A percentile compares a stretch with the other conserved stretches of the same genome.
These are phyloP conservation scores for Hypoxylon perforatum DNA, from an alignment of 495 filamentous ascomycete species.

Conservation along the genomic window DNA sequence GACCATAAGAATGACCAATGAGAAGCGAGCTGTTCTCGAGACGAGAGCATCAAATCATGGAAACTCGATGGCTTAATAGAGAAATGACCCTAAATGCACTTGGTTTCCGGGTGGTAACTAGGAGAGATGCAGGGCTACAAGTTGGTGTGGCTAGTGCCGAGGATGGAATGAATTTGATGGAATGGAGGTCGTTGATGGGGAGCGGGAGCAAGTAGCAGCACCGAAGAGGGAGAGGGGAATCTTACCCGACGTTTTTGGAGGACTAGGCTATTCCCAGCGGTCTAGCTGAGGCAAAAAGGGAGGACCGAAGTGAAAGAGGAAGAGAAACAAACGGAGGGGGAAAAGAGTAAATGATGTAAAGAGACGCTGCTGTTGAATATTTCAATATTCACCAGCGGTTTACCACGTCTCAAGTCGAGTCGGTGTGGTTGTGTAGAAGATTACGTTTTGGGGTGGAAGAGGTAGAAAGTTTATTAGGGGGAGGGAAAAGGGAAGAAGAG, in stretches of 20 bases:
- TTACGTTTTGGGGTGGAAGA: constrained; percentile 21
- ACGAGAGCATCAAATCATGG: too few species aligned
- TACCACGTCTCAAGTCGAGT: constrained; percentile 28
- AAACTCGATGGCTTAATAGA: too few species aligned
- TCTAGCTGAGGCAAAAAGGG: constrained; percentile 12
- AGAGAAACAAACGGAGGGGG: constrained; percentile 18
- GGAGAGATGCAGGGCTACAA: neutral
- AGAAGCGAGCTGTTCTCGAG: neutral
- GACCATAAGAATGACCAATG: neutral
- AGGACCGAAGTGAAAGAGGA: constrained; percentile 8
- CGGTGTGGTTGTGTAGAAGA: constrained; percentile 28
- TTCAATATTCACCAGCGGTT: constrained; percentile 31
- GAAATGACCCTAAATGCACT: too few species aligned
- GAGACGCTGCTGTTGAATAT: constrained; percentile 39
- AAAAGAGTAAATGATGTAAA: constrained; percentile 10
- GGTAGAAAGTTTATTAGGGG: constrained; percentile 31
- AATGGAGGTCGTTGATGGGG: constrained; percentile 25
- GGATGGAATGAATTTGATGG: constrained; percentile 5
- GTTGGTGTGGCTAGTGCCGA: constrained; percentile 3
- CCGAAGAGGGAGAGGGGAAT: constrained; percentile 10
- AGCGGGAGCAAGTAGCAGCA: constrained; percentile 9
- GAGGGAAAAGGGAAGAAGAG: constrained; percentile 30
- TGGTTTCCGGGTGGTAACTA: too few species aligned
- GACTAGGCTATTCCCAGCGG: constrained; percentile 11
- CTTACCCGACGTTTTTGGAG: constrained; percentile 27